A percentile compares a stretch with the other conserved stretches of the same genome.
These are phyloP conservation scores for Rhodotorula sp. DNA, from an alignment of 1,284 basidiomycete species.

Conservation along the genomic window DNA sequence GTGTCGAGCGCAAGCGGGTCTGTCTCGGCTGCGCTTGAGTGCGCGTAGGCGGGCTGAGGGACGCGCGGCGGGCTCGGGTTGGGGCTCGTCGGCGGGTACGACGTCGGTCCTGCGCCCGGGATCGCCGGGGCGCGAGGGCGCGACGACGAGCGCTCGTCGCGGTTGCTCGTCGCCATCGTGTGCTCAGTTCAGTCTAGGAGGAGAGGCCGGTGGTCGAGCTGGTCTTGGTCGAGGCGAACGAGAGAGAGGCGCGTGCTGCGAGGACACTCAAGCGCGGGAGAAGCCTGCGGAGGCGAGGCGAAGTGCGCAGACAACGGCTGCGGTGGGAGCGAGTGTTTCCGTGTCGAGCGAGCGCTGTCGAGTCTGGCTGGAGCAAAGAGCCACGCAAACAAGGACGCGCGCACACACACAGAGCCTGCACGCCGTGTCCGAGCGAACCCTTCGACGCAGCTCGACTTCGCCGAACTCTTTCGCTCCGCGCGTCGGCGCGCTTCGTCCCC, in stretches of 20 bases:
- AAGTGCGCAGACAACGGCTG: no score
- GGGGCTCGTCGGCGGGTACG: background rate
- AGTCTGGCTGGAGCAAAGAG: no score
- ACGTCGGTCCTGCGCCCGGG: background rate
- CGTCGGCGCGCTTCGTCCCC: no score
- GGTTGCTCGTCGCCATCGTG: background rate
- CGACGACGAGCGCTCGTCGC: background rate
- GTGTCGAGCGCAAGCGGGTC: conserved; percentile 31
- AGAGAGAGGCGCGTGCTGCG: background rate
- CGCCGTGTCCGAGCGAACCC: no score
- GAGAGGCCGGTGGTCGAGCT: background rate
- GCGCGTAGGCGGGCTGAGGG: background rate
- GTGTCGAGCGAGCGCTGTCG: no score
- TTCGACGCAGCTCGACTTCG: no score
- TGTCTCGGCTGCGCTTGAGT: conserved; percentile 3
- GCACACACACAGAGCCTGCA: no score
- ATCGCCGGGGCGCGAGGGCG: background rate
- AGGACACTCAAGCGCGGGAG: no score
- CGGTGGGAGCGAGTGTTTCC: no score
- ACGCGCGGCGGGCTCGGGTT: background rate
- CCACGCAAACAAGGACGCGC: no score
- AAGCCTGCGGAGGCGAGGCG: no score
- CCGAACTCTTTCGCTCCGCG: no score
- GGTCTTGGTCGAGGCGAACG: background rate
- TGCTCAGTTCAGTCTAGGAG: background rate